These are phyloP conservation scores for Phaeophleospora eucalypticola DNA, from an alignment of 2,329 filamentous ascomycete species.

Conservation along the genomic window DNA sequence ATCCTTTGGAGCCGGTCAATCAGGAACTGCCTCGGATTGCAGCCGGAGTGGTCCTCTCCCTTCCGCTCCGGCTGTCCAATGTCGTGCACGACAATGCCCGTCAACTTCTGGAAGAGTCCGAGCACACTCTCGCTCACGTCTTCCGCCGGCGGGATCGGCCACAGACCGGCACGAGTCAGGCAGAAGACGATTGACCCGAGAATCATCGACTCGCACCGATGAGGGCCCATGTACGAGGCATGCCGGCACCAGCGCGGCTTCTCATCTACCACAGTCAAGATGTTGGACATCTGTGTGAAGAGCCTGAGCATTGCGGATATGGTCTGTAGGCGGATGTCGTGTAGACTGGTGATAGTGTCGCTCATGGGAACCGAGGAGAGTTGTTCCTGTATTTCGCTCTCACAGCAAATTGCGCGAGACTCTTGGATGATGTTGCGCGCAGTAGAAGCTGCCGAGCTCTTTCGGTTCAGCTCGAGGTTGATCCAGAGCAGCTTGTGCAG, in stretches of 20 bases:
- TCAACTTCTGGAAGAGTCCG: conserved; percentile 7
- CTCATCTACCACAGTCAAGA: conserved; percentile 11
- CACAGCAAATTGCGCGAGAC: too few species aligned
- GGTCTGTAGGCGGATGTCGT: too few species aligned
- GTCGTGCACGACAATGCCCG: conserved; percentile 14
- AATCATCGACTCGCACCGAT: conserved; percentile 38
- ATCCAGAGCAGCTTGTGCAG: conserved; percentile 13
- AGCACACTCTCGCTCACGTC: conserved; percentile 8
- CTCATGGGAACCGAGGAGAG: too few species aligned
- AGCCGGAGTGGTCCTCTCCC: conserved; percentile 10
- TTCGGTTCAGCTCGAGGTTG: conserved; percentile 7
- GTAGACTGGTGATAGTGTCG: too few species aligned
- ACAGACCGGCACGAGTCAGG: conserved; percentile 32
- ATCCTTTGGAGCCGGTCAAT: conserved; percentile 14
- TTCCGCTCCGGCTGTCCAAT: conserved; percentile 11
- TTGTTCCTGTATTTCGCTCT: too few species aligned
- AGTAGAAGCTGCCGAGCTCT: conserved; percentile 3
- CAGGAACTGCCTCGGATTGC: conserved; percentile 13
- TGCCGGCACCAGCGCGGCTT: conserved; percentile 33
- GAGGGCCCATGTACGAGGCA: conserved; percentile 35
- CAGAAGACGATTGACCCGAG: conserved; percentile 36
- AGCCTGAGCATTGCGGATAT: too few species aligned
- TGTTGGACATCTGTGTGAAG: too few species aligned
- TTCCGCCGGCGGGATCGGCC: conserved; percentile 23
- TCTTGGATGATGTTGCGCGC: conserved; percentile 4